A percentile compares a stretch with the other conserved stretches of the same genome.
Evolutionary conservation across 148 eudicot species (phyloP).

Genomic region (Spergularia bocconei): DNA sequence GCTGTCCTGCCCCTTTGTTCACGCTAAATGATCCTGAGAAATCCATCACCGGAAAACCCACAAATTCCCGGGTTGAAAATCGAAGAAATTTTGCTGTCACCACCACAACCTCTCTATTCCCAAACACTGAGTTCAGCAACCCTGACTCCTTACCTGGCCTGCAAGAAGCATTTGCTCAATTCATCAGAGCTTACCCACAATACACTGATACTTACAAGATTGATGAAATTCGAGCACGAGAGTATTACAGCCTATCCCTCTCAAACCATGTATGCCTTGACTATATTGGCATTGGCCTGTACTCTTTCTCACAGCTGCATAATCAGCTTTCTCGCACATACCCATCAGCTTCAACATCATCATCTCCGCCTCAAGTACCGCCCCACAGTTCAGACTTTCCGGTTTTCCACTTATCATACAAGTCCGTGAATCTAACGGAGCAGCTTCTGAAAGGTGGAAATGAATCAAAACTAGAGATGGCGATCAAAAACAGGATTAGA

Average conservation of each 20-base stretch:
- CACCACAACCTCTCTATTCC: slow-evolving; percentile 63
- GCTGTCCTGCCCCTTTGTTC: slow-evolving; percentile 49
- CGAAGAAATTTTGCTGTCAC: slow-evolving; percentile 47
- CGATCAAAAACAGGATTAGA: slow-evolving; percentile 62
- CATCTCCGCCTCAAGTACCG: slow-evolving; percentile 42
- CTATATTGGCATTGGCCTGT: slow-evolving; percentile 83
- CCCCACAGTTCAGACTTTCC: slow-evolving; percentile 51
- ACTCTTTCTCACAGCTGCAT: slow-evolving; percentile 74
- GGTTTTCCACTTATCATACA: slow-evolving; percentile 54
- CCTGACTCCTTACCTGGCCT: slow-evolving; percentile 74
- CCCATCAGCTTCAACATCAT: slow-evolving; percentile 37
- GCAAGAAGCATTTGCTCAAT: slow-evolving; percentile 61
- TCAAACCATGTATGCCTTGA: slow-evolving; percentile 80
- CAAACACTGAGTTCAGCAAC: slow-evolving; percentile 62
- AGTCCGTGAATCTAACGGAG: slow-evolving; percentile 58
- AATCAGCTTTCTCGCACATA: slow-evolving; percentile 29
- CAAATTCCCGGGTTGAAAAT: slow-evolving; percentile 48
- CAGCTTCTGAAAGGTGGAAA: slow-evolving; percentile 50
- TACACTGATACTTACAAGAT: slow-evolving; percentile 50
- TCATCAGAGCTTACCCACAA: slow-evolving; percentile 62
- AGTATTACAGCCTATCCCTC: slow-evolving; percentile 61
- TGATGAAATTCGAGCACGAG: slow-evolving; percentile 61
- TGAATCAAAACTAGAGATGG: slow-evolving; percentile 60
- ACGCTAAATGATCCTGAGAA: slow-evolving; percentile 33
- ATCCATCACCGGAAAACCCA: slow-evolving; percentile 27